Evolutionary conservation across 192 early-diverging fungal genomes (phyloP).

Genomic region (Entomortierella lignicola): DNA sequence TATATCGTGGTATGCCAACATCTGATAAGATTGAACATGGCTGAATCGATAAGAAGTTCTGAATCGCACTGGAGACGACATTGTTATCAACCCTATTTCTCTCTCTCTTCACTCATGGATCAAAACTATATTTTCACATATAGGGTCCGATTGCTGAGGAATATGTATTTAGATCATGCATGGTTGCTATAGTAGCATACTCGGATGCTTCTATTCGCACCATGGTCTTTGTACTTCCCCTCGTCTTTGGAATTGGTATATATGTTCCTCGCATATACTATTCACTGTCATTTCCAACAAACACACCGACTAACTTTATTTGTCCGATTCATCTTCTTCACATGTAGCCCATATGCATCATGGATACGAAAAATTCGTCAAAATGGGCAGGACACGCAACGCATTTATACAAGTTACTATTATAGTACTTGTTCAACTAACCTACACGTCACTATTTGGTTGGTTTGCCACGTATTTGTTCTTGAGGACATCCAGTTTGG

Average conservation of each 20-base stretch:
- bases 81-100: too few relatives aligned
- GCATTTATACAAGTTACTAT: constrained; percentile 56
- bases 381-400: constrained; percentile 43
- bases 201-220: constrained; percentile 46
- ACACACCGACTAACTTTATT: not conserved
- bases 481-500: constrained; percentile 67
- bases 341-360: constrained; percentile 77
- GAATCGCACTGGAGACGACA: too few relatives aligned
- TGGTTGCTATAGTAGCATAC: constrained; percentile 64
- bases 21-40: too few relatives aligned
- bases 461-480: constrained; percentile 80
- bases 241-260: constrained; percentile 83
- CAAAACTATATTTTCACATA: not conserved
- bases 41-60: too few relatives aligned
- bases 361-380: constrained; percentile 64
- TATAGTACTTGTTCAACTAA: constrained; percentile 67
- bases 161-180: constrained; percentile 78
- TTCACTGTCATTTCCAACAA: too few relatives aligned
- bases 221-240: constrained; percentile 68
- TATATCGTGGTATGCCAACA: constrained; percentile 23
- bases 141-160: constrained; percentile 83
- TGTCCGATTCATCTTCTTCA: not conserved
- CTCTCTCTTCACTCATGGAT: too few relatives aligned
- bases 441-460: constrained; percentile 83
- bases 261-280: too few relatives aligned